These are phyloP conservation scores for Alternaria dauci DNA, from an alignment of 2,329 filamentous ascomycete species.

Conservation along the genomic window DNA sequence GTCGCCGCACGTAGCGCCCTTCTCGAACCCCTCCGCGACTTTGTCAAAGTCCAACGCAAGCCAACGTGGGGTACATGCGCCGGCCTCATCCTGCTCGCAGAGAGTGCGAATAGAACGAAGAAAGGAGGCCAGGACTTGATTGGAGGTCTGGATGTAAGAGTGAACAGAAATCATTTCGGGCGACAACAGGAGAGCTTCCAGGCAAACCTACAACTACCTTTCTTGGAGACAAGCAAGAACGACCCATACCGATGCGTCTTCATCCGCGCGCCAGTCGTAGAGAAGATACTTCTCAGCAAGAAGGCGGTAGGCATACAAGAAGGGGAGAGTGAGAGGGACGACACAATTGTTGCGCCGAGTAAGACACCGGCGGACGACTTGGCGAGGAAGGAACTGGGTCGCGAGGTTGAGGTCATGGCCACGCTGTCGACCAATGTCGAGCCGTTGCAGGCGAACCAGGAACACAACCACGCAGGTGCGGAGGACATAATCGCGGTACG, in stretches of 20 bases:
- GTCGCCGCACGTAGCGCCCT: slow-evolving; percentile 83
- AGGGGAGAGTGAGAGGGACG: slow-evolving; percentile 57
- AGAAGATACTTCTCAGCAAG: slow-evolving; percentile 71
- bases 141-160: slow-evolving; percentile 87
- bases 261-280: slow-evolving; percentile 92
- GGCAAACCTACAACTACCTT: slow-evolving; percentile 74
- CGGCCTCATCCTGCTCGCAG: slow-evolving; percentile 87
- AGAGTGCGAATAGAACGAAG: slow-evolving; percentile 87
- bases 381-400: slow-evolving; percentile 56
- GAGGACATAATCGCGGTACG: slow-evolving; percentile 84
- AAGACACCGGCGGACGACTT: slow-evolving; percentile 57
- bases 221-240: slow-evolving; percentile 59
- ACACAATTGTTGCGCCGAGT: slow-evolving; percentile 66
- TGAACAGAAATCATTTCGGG: slow-evolving; percentile 95
- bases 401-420: slow-evolving; percentile 66
- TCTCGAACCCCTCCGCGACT: slow-evolving; percentile 83
- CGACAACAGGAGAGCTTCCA: slow-evolving; percentile 93
- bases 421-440: slow-evolving; percentile 62
- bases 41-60: slow-evolving; percentile 84
- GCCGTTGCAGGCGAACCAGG: slow-evolving; percentile 56
- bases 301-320: slow-evolving; percentile 58
- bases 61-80: slow-evolving; percentile 97
- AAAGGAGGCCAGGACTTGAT: slow-evolving; percentile 92
- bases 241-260: slow-evolving; percentile 83
- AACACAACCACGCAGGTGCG: slow-evolving; percentile 56